Evolutionary conservation across 139 green algal species (phyloP), one percentile per base, ranked within the genome.

Genomic region (Chlorella sp.): DNA sequence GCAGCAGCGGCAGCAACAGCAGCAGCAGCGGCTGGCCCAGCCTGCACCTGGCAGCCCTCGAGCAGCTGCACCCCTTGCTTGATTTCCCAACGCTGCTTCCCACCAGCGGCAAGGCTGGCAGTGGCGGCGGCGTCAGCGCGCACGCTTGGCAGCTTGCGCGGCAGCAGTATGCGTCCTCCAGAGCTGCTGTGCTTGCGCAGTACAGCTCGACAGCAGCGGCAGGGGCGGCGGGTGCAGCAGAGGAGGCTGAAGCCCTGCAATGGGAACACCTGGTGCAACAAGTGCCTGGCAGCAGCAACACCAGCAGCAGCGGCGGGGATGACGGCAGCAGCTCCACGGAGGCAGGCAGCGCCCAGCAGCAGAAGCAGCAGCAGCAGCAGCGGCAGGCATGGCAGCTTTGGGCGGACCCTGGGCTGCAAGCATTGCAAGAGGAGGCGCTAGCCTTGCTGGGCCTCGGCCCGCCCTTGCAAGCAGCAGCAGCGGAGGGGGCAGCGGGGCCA

Each of bases 51-150:
- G 15, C 37, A 11, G 12, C 60, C 0, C 39, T 88, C 40, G 66
- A n/a, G 83, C 83, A 87, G 83, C 64, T 87, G 24, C 83, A 87
- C 64, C 83, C 83, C 5, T 12, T 87, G 64, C 64, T 87, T 12
- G 83, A 87, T 19, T 78, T 61, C 11, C 83, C 83, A 36, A 64
- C 61, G 0, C 61, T 87, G 1, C 22, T 26, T 12, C 30, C 15
- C 3, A 18, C 48, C 80, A 85, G 80, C 64, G 11, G 64, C 24
- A 71, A 48, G 14, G 75, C 75, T 28, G 42, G 79, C 79, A 36
- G 42, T 30, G 21, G 30, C 1, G 79, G 18, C 30, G 48, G 30
- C 11, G 19, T 24, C 42, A 37, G 79, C 1, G 14, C 19, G 11
- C 42, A 36, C 39, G 78, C 78, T 32, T 85, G 79, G 42, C 57